Evolutionary conservation across 139 green algal species (phyloP).

Genomic region (Limnomonas spitsbergensis): DNA sequence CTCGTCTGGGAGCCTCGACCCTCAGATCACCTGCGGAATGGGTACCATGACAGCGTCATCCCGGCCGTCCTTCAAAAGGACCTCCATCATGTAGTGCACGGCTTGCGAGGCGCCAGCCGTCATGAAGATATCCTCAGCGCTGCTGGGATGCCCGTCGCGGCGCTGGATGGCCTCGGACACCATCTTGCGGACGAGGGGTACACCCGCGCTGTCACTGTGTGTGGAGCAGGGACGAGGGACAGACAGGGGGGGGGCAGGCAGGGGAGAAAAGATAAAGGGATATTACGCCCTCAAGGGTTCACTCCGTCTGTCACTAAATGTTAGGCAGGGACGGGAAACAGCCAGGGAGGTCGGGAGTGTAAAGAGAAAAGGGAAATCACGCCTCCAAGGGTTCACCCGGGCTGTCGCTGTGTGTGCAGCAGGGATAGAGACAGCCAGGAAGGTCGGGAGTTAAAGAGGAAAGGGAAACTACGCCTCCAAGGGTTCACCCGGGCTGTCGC

Average conservation of each 20-base stretch:
- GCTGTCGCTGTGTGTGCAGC: too few relatives aligned
- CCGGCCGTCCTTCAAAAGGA: slow-evolving; percentile 55
- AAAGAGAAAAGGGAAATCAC: not conserved
- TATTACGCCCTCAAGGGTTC: too few relatives aligned
- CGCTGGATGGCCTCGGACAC: slow-evolving; percentile 73
- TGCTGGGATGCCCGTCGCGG: slow-evolving; percentile 56
- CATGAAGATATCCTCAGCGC: slow-evolving; percentile 78
- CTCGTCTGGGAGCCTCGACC: too few relatives aligned
- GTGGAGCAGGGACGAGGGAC: slow-evolving; percentile 2
- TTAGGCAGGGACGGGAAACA: too few relatives aligned
- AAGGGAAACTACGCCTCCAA: not conserved
- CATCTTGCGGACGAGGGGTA: slow-evolving; percentile 58
- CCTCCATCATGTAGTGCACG: slow-evolving; percentile 73
- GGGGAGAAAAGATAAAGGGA: not conserved
- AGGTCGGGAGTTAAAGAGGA: not conserved
- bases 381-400: not conserved
- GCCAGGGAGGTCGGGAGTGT: not conserved
- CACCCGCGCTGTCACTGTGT: slow-evolving; percentile 77
- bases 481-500: not conserved
- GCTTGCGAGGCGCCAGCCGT: slow-evolving; percentile 75
- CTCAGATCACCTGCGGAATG: slow-evolving; percentile 58
- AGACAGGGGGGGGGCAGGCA: not conserved
- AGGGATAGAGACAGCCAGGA: not conserved
- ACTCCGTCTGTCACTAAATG: too few relatives aligned
- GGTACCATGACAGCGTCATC: slow-evolving; percentile 75